Evolutionary conservation across 176 grass and related monocot species (phyloP).

Genomic region (Pharus latifolius): DNA sequence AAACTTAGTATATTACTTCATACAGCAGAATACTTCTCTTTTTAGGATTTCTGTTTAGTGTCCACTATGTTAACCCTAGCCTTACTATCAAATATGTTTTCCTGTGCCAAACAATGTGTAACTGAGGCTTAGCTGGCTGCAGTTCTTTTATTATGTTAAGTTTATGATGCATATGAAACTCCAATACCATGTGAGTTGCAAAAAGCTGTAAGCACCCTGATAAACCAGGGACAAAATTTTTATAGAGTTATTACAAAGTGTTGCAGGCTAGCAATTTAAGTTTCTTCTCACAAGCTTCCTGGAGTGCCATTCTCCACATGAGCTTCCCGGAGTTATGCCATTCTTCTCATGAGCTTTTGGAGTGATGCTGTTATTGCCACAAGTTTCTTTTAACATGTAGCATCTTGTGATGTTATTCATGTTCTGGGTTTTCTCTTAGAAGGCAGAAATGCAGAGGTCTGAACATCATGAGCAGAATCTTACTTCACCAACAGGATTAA

Average conservation of each 20-base stretch:
- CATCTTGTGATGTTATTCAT: conserved; percentile 14
- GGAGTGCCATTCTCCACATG: no score
- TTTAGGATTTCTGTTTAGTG: neutral
- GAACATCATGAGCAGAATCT: conserved; percentile 59
- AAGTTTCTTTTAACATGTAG: conserved; percentile 22
- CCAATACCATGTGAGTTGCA: neutral
- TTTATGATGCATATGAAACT: neutral
- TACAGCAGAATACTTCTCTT: neutral
- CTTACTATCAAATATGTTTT: neutral
- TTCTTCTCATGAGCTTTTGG: conserved; percentile 11
- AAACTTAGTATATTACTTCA: neutral
- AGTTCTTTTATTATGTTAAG: neutral
- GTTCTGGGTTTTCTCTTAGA: conserved; percentile 23
- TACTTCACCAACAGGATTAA: conserved; percentile 61
- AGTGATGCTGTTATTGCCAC: conserved; percentile 3
- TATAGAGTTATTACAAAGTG: neutral
- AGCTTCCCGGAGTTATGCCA: no score
- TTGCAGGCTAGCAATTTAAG: neutral
- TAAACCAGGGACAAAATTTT: neutral
- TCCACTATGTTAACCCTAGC: neutral
- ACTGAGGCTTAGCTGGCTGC: no score
- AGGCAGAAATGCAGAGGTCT: conserved; percentile 68
- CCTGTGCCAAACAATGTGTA: neutral
- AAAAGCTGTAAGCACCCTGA: neutral
- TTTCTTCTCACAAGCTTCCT: no score